Evolutionary conservation across 2,329 filamentous ascomycete genomes (phyloP).

Genomic region (Fusarium chaquense): DNA sequence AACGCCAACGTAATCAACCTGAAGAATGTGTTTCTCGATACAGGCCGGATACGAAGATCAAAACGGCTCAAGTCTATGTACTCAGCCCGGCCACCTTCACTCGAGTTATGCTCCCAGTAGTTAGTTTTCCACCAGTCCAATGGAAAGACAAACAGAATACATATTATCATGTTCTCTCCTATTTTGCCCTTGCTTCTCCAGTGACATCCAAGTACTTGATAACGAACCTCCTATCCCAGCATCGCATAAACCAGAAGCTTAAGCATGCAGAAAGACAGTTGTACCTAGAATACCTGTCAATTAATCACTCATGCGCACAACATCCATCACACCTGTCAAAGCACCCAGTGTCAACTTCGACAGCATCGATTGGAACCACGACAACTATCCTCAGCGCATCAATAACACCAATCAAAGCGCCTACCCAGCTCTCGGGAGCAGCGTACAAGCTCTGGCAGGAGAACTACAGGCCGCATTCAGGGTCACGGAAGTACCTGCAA

Average conservation of each 20-base stretch:
- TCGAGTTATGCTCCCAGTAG: background rate
- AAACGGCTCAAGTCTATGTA: background rate
- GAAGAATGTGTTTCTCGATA: background rate
- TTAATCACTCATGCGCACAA: slow-evolving; percentile 20
- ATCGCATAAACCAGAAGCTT: background rate
- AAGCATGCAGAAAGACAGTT: background rate
- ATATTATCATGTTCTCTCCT: background rate
- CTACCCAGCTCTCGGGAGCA: slow-evolving; percentile 25
- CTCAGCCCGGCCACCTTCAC: background rate
- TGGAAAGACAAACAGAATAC: background rate
- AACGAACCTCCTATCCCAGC: background rate
- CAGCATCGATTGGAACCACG: slow-evolving; percentile 45
- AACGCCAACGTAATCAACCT: background rate
- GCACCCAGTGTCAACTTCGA: slow-evolving; percentile 18
- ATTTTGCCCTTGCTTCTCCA: background rate
- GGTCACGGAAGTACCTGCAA: slow-evolving; percentile 2
- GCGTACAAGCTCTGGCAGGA: slow-evolving; percentile 9
- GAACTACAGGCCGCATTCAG: slow-evolving; percentile 23
- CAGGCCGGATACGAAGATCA: background rate
- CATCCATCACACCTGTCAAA: slow-evolving; percentile 37
- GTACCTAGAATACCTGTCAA: slow-evolving; percentile 7
- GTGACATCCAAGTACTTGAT: background rate
- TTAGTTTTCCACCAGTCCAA: background rate
- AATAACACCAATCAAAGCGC: slow-evolving; percentile 37
- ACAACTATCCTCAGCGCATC: slow-evolving; percentile 41